Conservation (phyloP, 768 basidiomycete species). For the Pleurotus platypus region DNA sequence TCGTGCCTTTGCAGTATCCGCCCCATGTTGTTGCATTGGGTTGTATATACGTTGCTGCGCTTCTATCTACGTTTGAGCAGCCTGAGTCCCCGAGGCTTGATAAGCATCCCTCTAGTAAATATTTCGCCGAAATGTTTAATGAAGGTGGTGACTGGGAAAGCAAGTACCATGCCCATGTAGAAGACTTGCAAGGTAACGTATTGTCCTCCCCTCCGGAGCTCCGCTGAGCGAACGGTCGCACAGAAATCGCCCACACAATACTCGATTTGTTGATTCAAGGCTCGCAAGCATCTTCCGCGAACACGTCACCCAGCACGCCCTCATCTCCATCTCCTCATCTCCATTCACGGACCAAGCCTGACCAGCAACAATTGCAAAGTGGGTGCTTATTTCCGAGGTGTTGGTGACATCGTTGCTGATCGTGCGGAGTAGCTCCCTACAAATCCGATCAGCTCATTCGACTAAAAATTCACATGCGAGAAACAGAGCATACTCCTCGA, state of each 20-base stretch:
- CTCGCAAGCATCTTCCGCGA: constrained; percentile 56
- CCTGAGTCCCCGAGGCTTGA: constrained; percentile 38
- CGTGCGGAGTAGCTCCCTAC: constrained; percentile 40
- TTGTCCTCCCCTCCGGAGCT: background rate
- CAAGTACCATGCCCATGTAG: constrained; percentile 61
- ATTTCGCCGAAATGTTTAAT: constrained; percentile 54
- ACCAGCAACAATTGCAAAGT: constrained; percentile 31
- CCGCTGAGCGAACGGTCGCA: constrained; percentile 6
- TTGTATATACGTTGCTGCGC: constrained; percentile 77
- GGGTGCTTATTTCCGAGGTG: no score
- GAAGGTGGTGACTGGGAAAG: constrained; percentile 69
- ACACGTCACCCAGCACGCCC: constrained; percentile 37
- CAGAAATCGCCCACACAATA: constrained; percentile 76
- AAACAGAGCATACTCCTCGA: constrained; percentile 63
- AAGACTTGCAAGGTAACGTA: constrained; percentile 74
- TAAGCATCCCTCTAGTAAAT: constrained; percentile 32
- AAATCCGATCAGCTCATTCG: constrained; percentile 83
- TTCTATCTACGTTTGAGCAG: constrained; percentile 71
- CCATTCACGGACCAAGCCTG: constrained; percentile 40
- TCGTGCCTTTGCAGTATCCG: constrained; percentile 83
- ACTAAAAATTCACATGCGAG: constrained; percentile 85
- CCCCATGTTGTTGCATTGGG: constrained; percentile 88
- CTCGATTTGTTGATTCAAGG: constrained; percentile 70
- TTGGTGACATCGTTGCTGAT: no score
- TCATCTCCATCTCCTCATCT: constrained; percentile 13